A percentile compares a stretch with the other conserved stretches of the same genome.
These are phyloP conservation scores for Coprinopsis cinerea DNA, from an alignment of 768 basidiomycete species.

Conservation along the genomic window DNA sequence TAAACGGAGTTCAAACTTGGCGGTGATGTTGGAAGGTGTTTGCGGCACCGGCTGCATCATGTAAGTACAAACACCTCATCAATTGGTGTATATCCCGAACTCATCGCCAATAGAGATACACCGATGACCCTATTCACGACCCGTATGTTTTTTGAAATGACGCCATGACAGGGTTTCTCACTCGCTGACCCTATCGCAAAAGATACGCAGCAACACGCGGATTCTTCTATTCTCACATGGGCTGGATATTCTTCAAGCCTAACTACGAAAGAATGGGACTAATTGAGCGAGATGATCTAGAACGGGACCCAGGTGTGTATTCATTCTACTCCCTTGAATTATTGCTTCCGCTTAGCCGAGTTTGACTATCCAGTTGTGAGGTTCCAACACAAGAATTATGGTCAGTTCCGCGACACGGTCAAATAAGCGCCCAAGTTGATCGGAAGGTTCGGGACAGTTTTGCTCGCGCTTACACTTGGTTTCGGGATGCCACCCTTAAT, in stretches of 20 bases:
- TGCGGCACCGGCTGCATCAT: conserved; percentile 73
- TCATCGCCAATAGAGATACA: conserved; percentile 45
- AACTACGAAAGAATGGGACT: conserved; percentile 54
- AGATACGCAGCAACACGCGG: conserved; percentile 74
- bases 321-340: not conserved
- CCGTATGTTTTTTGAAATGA: conserved; percentile 31
- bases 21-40: conserved; percentile 38
- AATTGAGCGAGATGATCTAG: conserved; percentile 65
- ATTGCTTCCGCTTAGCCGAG: not conserved
- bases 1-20: not conserved
- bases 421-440: not conserved
- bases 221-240: conserved; percentile 72
- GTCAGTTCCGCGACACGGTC: conserved; percentile 22
- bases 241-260: conserved; percentile 82
- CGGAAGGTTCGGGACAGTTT: conserved; percentile 32
- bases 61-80: conserved; percentile 26
- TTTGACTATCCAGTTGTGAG: conserved; percentile 47
- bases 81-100: too few relatives aligned
- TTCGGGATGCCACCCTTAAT: conserved; percentile 51
- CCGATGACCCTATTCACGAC: conserved; percentile 63
- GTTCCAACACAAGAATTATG: conserved; percentile 66
- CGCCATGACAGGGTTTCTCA: not conserved
- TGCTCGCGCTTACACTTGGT: conserved; percentile 53
- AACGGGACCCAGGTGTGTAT: conserved; percentile 56
- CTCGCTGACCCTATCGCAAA: not conserved